Evolutionary conservation across 805 yeast genomes (phyloP), one percentile per base, ranked within the genome.

Genomic region (Starmera pachycereana): DNA sequence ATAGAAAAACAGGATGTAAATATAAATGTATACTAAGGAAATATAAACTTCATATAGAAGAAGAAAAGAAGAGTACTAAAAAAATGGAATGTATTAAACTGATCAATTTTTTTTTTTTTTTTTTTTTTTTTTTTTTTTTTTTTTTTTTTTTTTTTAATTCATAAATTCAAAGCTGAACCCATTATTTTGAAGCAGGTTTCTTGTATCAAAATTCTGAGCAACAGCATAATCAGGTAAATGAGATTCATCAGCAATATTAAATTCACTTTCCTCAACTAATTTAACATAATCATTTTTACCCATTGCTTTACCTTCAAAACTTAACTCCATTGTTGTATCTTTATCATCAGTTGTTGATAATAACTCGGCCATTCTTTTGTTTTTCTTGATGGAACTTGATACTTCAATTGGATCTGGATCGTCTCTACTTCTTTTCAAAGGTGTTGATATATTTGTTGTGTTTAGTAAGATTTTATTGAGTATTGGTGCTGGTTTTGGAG

Each of bases 291-390:
- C 72, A 41, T 62, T 62, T 39, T 58, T 60, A 48, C 65, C 66
- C 58, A 66, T 53, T 2, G 71, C 72, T 43, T 66, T 66, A 9
- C 72, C 72, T 45, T 66, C 72, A 42, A 66, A 66, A 50, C 69
- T 64, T 38, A 66, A 43, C 19, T 66, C 72, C 53, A 64, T 61
- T 2, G 60, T 49, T 2, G 58, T 46, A 18, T 52, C 52, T 33
- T 33, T 28, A 16, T 51, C 50, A 32, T 30, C 28, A 8, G 42
- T 36, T 33, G 36, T 37, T 28, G 28, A 38, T 32, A 33, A 44
- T 12, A 45, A 10, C 13, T 44, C 48, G 1, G 35, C 29, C 41
- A 47, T 44, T 32, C 58, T 46, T 40, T 44, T 52, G 37, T 54
- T 54, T 37, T 54, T 54, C 44, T 54, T 54, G 13, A 51, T 25